These are phyloP conservation scores for Teratosphaeria destructans DNA, from an alignment of 2,329 filamentous ascomycete genomes.

Conservation along the genomic window DNA sequence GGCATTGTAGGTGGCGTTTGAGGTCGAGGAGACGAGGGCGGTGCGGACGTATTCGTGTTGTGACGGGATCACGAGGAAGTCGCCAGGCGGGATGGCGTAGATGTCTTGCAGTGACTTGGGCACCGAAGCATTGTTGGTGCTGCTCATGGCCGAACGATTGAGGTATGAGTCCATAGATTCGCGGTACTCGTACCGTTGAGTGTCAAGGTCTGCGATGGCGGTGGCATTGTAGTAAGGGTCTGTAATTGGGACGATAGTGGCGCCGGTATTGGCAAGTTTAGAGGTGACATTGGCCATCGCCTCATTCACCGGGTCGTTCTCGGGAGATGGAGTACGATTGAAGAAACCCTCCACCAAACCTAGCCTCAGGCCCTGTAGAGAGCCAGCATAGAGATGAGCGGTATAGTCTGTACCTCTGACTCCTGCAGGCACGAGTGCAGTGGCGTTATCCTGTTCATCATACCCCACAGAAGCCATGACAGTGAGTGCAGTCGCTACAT, in stretches of 20 bases:
- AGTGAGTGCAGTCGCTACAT: conserved; percentile 22
- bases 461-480: conserved; percentile 39
- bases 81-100: conserved; percentile 19
- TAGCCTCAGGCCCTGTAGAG: conserved; percentile 34
- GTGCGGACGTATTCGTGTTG: conserved; percentile 48
- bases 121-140: conserved; percentile 27
- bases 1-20: conserved; percentile 36
- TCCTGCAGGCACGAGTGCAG: conserved; percentile 36
- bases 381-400: conserved; percentile 24
- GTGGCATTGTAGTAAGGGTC: conserved; percentile 43
- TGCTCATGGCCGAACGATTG: conserved; percentile 21
- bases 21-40: conserved; percentile 42
- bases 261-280: conserved; percentile 39
- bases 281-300: conserved; percentile 41
- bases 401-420: conserved; percentile 39
- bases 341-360: conserved; percentile 49
- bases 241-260: conserved; percentile 40
- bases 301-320: conserved; percentile 48
- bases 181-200: conserved; percentile 51
- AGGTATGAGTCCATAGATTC: conserved; percentile 49
- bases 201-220: conserved; percentile 43
- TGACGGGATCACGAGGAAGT: conserved; percentile 50
- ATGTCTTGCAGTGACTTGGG: conserved; percentile 21
- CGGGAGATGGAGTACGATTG: conserved; percentile 40
- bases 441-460: conserved; percentile 44